Percentiles rank a stretch among this genome's conserved stretches.
Evolutionary conservation across 768 basidiomycete species (phyloP).

Genomic region (Podaxis carcinomalis): DNA sequence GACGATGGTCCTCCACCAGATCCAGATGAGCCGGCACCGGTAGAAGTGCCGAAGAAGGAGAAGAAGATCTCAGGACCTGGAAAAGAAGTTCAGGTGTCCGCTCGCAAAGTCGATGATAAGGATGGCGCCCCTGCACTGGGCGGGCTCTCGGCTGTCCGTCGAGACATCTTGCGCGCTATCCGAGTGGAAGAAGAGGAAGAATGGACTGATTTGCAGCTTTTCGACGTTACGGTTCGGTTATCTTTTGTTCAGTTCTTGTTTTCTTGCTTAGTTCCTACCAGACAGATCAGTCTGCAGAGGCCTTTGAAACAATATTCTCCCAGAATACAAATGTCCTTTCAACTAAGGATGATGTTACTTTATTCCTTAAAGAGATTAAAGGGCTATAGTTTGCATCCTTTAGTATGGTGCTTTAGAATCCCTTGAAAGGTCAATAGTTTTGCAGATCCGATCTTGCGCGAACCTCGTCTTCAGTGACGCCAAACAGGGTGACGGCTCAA

Average conservation of each 20-base stretch:
- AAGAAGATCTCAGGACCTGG: conserved; percentile 55
- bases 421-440: not conserved
- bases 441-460: not conserved
- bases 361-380: conserved; percentile 53
- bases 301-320: conserved; percentile 64
- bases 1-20: conserved; percentile 80
- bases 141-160: conserved; percentile 62
- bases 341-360: conserved; percentile 51
- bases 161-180: conserved; percentile 75
- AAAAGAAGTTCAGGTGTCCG: conserved; percentile 75
- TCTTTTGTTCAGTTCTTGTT: not conserved
- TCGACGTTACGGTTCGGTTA: conserved; percentile 53
- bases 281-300: conserved; percentile 52
- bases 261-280: conserved; percentile 25
- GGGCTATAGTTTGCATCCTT: conserved; percentile 34
- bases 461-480: no score
- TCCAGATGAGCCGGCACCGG: conserved; percentile 63
- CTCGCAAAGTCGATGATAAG: conserved; percentile 66
- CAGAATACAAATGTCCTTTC: conserved; percentile 43
- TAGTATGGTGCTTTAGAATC: no score
- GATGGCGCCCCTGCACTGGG: conserved; percentile 46
- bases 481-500: not conserved
- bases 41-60: conserved; percentile 49
- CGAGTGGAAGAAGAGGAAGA: conserved; percentile 73
- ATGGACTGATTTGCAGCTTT: conserved; percentile 70